phyloP scores from a whole-genome alignment of 805 yeast genomes.

The Peterozyma toletana region DNA sequence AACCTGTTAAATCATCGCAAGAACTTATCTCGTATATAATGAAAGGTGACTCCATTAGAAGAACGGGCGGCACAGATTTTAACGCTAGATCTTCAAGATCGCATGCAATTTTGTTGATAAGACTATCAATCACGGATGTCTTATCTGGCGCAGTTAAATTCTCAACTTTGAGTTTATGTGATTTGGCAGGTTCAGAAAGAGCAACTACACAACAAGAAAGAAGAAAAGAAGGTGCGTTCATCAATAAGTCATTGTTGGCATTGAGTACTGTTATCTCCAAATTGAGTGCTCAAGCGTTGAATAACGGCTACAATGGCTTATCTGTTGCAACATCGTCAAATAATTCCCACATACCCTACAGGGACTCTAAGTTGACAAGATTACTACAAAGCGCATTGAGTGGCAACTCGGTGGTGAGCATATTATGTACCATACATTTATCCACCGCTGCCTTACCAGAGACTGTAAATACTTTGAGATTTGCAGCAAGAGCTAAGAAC shows the following conservation, averaged over 20 bases:
- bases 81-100: slow-evolving; percentile 85
- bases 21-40: slow-evolving; percentile 57
- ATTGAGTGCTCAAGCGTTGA: slow-evolving; percentile 37
- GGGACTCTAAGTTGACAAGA: slow-evolving; percentile 90
- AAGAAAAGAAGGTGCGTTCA: slow-evolving; percentile 88
- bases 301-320: slow-evolving; percentile 1
- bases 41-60: slow-evolving; percentile 66
- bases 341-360: slow-evolving; percentile 68
- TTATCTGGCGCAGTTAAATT: slow-evolving; percentile 28
- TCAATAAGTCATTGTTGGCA: slow-evolving; percentile 85
- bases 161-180: slow-evolving; percentile 79
- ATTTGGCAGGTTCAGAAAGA: slow-evolving; percentile 94
- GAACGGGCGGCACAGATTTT: slow-evolving; percentile 85
- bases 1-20: slow-evolving; percentile 43
- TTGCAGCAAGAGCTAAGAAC: slow-evolving; percentile 91
- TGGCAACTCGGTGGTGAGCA: slow-evolving; percentile 77
- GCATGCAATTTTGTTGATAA: slow-evolving; percentile 79
- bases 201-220: slow-evolving; percentile 74
- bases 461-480: slow-evolving; percentile 79
- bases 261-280: slow-evolving; percentile 89
- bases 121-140: slow-evolving; percentile 39
- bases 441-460: slow-evolving; percentile 59
- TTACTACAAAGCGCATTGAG: slow-evolving; percentile 86
- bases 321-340: slow-evolving; percentile 20
- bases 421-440: slow-evolving; percentile 80